Base-by-base conservation (phyloP, 78 protist genomes). In the Dictyostelium capitatum region DNA sequence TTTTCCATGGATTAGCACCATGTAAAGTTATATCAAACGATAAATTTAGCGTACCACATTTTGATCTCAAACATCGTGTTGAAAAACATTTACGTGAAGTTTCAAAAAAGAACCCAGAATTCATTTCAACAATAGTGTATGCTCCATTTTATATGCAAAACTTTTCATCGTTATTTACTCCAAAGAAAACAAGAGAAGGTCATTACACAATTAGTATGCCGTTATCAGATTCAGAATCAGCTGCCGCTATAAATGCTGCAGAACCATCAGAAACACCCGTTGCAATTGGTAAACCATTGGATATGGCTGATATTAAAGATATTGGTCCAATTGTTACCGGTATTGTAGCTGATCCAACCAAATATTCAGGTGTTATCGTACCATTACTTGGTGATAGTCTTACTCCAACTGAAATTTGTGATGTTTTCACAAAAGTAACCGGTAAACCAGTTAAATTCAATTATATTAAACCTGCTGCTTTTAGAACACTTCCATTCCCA, bases 121-220 rank as follows among this genome's bases (percentile, higher is more conserved):
- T 80, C 65, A 32, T 80, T 14, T 41, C 56, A 43, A 59, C 85
- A 3, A 43, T 62, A 47, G 53, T 80, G 1, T 80, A 46, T 9
- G 25, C 56, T 41, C 85, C 85, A 20, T 80, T 80, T 28, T 80
- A 80, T 43, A 23, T 46, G 30, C 85, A 80, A 59, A 80, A 80
- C 15, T 43, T 80, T 28, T 17, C n/a, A 12, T 17, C 75, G 6
- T 20, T 28, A 12, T 80, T 59, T 20, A 20, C 17, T 9, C 53
- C 56, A 20, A 11, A 19, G 9, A 59, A 47, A 23, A 30, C 37
- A 19, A 11, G 6, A 9, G n/a, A 56, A n/a, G 83, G 83, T 37
- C 7, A 30, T 56, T 80, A 80, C 41, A 43, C 85, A 28, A 28
- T 80, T 6, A 15, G 72, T 28, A 23, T 80, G 56, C 85, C 85